phyloP scores from a whole-genome alignment of 345 rosid species.

The Punica granatum region DNA sequence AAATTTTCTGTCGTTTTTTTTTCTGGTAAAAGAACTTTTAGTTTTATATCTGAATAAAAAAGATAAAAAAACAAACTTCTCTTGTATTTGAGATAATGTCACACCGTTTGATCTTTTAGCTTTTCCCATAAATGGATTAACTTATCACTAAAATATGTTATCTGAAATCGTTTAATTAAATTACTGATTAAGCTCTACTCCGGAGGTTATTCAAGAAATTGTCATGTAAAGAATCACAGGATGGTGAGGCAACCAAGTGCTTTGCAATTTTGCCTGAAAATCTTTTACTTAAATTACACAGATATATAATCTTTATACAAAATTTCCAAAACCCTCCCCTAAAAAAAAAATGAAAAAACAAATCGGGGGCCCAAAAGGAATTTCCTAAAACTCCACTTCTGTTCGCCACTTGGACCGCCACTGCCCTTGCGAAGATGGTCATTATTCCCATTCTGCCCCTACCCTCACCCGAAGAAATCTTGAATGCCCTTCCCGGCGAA shows the following conservation, averaged over 20 bases:
- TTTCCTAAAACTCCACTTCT: background rate
- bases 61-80: too few species aligned
- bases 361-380: background rate
- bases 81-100: too few species aligned
- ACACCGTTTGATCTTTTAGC: too few species aligned
- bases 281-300: background rate
- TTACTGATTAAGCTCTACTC: too few species aligned
- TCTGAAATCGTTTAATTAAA: too few species aligned
- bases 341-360: background rate
- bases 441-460: background rate
- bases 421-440: background rate
- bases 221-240: too few species aligned
- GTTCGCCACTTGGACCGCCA: background rate
- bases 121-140: too few species aligned
- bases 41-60: too few species aligned
- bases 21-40: too few species aligned
- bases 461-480: slow-evolving; percentile 57
- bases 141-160: too few species aligned
- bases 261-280: background rate
- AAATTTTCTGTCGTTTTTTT: too few species aligned
- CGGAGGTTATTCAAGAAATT: too few species aligned
- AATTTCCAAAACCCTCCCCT: background rate
- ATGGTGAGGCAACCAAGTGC: background rate
- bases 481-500: slow-evolving; percentile 83
- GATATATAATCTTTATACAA: background rate